A percentile compares a stretch with the other conserved stretches of the same genome.
phyloP scores from a whole-genome alignment of 23 red algal genomes.

The Gracilaria vermiculophylla region DNA sequence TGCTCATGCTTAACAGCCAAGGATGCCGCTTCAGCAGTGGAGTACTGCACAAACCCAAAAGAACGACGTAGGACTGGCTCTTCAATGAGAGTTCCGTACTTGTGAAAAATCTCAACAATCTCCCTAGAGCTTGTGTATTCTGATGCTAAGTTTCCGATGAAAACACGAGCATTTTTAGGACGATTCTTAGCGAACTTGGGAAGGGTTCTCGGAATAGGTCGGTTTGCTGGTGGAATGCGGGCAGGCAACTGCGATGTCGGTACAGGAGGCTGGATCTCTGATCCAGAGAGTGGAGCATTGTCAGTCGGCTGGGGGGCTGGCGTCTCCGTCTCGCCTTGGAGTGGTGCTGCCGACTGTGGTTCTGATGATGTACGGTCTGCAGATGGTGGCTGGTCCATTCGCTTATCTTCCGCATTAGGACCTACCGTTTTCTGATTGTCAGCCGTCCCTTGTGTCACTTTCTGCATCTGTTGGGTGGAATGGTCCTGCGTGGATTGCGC shows the following conservation, averaged over 20 bases:
- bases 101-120: conserved; percentile 83
- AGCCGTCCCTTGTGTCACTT: conserved; percentile 1
- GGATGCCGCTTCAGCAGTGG: conserved; percentile 66
- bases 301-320: background rate
- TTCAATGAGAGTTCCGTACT: conserved; percentile 93
- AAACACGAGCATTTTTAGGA: conserved; percentile 81
- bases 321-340: background rate
- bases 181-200: conserved; percentile 58
- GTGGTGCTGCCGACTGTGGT: background rate
- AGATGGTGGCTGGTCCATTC: conserved; percentile 9
- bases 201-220: conserved; percentile 26
- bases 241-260: background rate
- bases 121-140: conserved; percentile 73
- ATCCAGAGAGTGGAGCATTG: background rate
- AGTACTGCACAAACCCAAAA: conserved; percentile 95
- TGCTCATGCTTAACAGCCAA: conserved; percentile 82
- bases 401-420: background rate
- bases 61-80: conserved; percentile 87
- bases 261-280: background rate
- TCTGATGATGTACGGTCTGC: background rate
- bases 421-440: background rate
- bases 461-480: background rate
- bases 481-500: background rate
- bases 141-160: conserved; percentile 95
- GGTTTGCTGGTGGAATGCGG: background rate